Evolutionary conservation across 306 rosid species (phyloP).

Genomic region (Mucuna pruriens): DNA sequence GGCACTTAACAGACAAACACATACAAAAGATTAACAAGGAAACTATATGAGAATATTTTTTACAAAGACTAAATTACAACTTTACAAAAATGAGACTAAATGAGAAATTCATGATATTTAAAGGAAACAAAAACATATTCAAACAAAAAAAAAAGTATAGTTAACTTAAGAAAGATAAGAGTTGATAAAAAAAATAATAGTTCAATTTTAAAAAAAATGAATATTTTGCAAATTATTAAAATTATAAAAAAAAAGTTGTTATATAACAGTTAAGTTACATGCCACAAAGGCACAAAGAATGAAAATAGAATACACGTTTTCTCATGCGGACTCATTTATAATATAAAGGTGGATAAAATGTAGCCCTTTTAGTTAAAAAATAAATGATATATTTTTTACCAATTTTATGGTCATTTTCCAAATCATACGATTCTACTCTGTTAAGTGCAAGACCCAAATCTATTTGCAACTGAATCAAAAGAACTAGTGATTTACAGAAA

Average conservation of each 20-base stretch:
- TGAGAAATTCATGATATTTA: too few species aligned
- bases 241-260: too few species aligned
- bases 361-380: not conserved
- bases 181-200: not conserved
- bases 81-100: too few species aligned
- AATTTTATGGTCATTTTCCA: not conserved
- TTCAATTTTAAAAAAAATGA: too few species aligned
- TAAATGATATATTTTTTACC: not conserved
- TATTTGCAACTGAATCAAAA: not conserved
- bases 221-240: too few species aligned
- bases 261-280: too few species aligned
- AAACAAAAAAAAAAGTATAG: too few species aligned
- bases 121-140: too few species aligned
- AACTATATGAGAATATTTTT: too few species aligned
- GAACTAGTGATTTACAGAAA: not conserved
- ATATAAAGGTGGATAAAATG: not conserved
- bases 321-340: not conserved
- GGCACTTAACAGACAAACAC: too few species aligned
- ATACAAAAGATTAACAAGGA: too few species aligned
- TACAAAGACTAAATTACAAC: too few species aligned
- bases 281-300: not conserved
- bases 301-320: not conserved
- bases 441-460: conserved; percentile 9
- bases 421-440: not conserved
- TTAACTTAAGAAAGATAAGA: not conserved